These are phyloP conservation scores for Dioszegia aurantiaca DNA, from an alignment of 768 basidiomycete genomes.

Conservation along the genomic window DNA sequence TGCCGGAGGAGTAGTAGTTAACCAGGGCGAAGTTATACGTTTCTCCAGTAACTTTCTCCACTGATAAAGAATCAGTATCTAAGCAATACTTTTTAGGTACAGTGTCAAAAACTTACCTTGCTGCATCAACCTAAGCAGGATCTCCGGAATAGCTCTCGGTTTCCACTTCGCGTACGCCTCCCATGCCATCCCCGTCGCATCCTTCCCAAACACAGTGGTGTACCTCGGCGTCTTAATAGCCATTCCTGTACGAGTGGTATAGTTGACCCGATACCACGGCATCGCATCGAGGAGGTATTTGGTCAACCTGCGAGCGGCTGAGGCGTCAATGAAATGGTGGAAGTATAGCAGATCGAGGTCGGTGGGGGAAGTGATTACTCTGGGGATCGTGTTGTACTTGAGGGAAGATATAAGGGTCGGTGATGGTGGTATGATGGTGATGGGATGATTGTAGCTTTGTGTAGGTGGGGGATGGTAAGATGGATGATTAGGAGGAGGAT, in stretches of 20 bases:
- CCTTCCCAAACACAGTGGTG: constrained; percentile 51
- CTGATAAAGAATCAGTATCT: constrained; percentile 12
- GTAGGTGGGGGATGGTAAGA: constrained; percentile 36
- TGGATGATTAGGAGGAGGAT: constrained; percentile 34
- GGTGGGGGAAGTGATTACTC: constrained; percentile 24
- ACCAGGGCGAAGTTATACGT: constrained; percentile 51
- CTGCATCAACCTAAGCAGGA: constrained; percentile 39
- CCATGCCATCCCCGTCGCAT: constrained; percentile 33
- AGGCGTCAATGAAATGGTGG: constrained; percentile 39
- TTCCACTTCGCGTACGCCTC: constrained; percentile 40
- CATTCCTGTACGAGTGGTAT: constrained; percentile 35
- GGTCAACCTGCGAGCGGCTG: constrained; percentile 24
- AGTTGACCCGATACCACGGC: constrained; percentile 49
- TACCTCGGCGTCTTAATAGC: constrained; percentile 47
- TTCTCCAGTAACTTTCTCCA: constrained; percentile 44
- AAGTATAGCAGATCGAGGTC: constrained; percentile 45
- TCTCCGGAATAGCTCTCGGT: constrained; percentile 47
- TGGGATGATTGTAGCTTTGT: constrained; percentile 34
- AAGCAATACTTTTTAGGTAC: neutral
- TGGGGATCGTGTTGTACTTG: constrained; percentile 23
- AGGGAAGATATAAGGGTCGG: constrained; percentile 10
- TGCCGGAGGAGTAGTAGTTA: constrained; percentile 49
- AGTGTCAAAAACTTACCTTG: constrained; percentile 26
- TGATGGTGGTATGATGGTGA: constrained; percentile 24
- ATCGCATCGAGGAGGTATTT: constrained; percentile 41